A percentile compares a stretch with the other conserved stretches of the same genome.
Conservation (phyloP, 2,329 filamentous ascomycete species). For the Botrytis squamosa region DNA sequence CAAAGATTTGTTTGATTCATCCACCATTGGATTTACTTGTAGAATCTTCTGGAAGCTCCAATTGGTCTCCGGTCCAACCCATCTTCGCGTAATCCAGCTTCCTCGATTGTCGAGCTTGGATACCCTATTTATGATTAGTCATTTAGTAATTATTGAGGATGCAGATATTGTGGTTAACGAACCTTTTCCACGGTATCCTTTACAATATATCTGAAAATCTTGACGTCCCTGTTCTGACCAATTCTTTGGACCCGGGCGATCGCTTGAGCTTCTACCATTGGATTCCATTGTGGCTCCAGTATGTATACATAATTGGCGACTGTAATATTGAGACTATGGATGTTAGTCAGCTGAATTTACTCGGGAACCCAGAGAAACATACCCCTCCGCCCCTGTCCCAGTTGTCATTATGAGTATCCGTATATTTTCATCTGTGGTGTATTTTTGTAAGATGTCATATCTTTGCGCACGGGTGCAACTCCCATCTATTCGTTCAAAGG, state of each 20-base stretch:
- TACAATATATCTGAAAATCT: conserved; percentile 36
- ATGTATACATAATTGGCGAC: conserved; percentile 35
- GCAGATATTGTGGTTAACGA: neutral
- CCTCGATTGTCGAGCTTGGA: conserved; percentile 25
- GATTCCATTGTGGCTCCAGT: conserved; percentile 39
- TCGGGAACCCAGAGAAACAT: conserved; percentile 31
- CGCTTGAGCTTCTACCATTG: conserved; percentile 36
- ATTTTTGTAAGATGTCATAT: conserved; percentile 43
- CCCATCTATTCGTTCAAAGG: conserved; percentile 47
- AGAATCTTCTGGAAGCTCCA: neutral
- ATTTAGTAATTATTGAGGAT: conserved; percentile 10
- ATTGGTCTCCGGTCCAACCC: neutral
- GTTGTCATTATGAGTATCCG: conserved; percentile 48
- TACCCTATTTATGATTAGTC: conserved; percentile 16
- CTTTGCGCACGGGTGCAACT: conserved; percentile 41
- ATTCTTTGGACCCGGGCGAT: conserved; percentile 32
- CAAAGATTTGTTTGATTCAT: neutral
- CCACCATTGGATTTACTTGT: neutral
- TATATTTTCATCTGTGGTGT: conserved; percentile 34
- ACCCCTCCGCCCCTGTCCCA: conserved; percentile 28
- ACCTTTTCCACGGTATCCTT: conserved; percentile 34
- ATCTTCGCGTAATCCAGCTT: conserved; percentile 19
- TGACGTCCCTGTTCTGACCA: conserved; percentile 32
- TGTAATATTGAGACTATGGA: conserved; percentile 26
- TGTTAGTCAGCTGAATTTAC: neutral